Percentiles rank a stretch among this genome's conserved stretches.
phyloP scores from a whole-genome alignment of 164 flowering plant species.

The Hamamelis virginiana region DNA sequence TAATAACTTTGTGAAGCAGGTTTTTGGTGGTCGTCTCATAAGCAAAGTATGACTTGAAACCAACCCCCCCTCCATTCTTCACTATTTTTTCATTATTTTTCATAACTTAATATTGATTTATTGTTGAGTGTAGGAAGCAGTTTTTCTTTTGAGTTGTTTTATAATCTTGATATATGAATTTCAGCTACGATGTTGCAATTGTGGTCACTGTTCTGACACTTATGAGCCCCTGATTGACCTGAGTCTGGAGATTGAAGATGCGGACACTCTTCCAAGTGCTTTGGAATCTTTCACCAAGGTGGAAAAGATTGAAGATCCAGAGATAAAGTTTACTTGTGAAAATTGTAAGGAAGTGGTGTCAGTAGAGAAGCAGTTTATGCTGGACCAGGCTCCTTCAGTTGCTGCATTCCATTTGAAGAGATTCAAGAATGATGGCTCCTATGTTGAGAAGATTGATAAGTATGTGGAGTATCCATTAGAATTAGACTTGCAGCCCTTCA shows the following conservation, averaged over 20 bases:
- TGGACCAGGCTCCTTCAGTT: conserved; percentile 63
- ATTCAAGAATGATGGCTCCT: conserved; percentile 66
- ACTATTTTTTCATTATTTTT: neutral
- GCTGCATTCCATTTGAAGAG: conserved; percentile 86
- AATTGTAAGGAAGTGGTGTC: conserved; percentile 63
- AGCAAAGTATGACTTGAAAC: conserved; percentile 57
- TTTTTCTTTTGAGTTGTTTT: neutral
- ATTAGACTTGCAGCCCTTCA: conserved; percentile 68
- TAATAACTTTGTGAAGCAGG: conserved; percentile 51
- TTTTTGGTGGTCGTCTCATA: conserved; percentile 83
- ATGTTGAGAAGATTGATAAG: conserved; percentile 72
- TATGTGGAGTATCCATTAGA: conserved; percentile 68
- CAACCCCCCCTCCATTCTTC: neutral
- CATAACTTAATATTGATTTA: neutral
- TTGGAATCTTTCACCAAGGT: conserved; percentile 74
- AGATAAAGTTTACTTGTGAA: conserved; percentile 64
- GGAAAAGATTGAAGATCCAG: conserved; percentile 73
- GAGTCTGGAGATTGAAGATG: conserved; percentile 88
- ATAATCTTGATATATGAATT: conserved; percentile 13
- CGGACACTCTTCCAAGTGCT: conserved; percentile 54
- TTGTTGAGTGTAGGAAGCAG: neutral
- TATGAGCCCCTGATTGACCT: conserved; percentile 70
- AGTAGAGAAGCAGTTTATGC: conserved; percentile 68
- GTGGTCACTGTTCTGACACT: conserved; percentile 69
- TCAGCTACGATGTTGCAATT: conserved; percentile 80